phyloP scores from a whole-genome alignment of 257 asterid species.

The Solanum chmielewskii region DNA sequence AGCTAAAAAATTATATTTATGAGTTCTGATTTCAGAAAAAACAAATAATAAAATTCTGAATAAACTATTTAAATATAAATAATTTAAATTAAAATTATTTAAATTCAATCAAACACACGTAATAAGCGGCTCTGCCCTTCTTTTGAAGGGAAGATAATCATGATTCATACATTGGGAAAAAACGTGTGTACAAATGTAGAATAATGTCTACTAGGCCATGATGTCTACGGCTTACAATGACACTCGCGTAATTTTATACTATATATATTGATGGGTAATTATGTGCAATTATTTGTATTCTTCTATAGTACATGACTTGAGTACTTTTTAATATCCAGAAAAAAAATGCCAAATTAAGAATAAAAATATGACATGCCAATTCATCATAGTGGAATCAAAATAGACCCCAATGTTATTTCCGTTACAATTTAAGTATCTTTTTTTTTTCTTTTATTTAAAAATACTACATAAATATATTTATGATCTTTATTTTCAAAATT shows the following conservation, averaged over 20 bases:
- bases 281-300: background rate
- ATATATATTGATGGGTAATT: background rate
- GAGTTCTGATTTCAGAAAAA: background rate
- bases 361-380: background rate
- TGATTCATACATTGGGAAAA: background rate
- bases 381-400: background rate
- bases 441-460: background rate
- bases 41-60: background rate
- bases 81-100: background rate
- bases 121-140: rapidly evolving
- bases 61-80: too few relatives aligned
- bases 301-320: background rate
- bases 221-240: background rate
- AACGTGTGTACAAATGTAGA: background rate
- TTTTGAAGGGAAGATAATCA: background rate
- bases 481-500: background rate
- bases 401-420: background rate
- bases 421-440: background rate
- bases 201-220: background rate
- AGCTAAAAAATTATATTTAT: background rate
- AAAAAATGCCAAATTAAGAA: background rate
- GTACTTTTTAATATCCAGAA: background rate
- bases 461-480: background rate
- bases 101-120: too few relatives aligned
- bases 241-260: background rate